Base-by-base conservation (phyloP, 495 filamentous ascomycete species). In the Xylaria flabelliformis region DNA sequence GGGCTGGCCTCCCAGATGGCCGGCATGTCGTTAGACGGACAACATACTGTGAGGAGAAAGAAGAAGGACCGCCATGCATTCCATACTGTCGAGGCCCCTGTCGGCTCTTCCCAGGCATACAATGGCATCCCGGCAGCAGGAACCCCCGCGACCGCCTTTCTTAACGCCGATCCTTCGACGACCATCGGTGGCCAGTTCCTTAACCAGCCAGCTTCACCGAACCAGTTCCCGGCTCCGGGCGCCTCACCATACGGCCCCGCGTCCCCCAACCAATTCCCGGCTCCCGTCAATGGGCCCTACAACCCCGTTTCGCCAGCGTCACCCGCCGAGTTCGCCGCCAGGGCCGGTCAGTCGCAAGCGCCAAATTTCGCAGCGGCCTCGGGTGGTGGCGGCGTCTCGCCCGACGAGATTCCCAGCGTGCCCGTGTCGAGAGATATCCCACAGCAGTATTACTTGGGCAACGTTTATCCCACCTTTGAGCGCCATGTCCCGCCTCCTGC, bases 1-100 rank as follows among this genome's bases (percentile, higher is more conserved):
- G 90, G 89, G 32, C 80, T 99, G 73, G 85, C 92, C 42, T 89
- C 90, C n/a, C 94, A 98, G 81, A 95, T 98, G 94, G 90, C 92
- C 46, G 89, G 90, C 15, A 87, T 97, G 86, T 90, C 86, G 17
- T 85, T 98, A 75, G 85, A 87, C 71, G 73, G 73, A 15, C 77
- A 82, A 29, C 83, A 84, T 64, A 85, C 87, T 67, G 82, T 78
- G 44, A 83, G 88, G 72, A 91, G 90, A 76, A 94, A 92, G 84
- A 99, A 98, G 88, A 97, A 97, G 86, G 91, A 97, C 75, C 86
- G 95, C 44, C 95, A 97, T 83, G 96, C 93, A 66, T 93, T 97
- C 82, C 96, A 99, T 80, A 89, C 90, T 36, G 88, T 99, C 51
- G 96, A 94, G 72, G 88, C 89, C 56, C 88, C 91, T 4, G 85